phyloP scores from a whole-genome alignment of 2,329 filamentous ascomycete genomes.

The Daldinia sp. region DNA sequence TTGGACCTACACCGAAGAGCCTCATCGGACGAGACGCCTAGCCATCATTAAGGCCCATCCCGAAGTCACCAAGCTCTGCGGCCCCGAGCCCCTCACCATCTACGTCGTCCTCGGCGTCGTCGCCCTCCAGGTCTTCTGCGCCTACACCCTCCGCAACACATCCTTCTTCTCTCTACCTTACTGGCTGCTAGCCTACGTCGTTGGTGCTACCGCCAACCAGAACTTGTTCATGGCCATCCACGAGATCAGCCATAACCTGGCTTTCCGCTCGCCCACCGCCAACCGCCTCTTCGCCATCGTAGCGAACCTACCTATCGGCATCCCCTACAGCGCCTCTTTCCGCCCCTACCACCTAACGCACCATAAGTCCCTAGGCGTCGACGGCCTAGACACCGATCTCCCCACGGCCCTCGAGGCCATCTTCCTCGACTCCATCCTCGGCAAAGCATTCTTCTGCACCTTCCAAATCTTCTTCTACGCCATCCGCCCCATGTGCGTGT shows the following conservation, averaged over 20 bases:
- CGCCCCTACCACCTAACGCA: slow-evolving; percentile 97
- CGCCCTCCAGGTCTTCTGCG: slow-evolving; percentile 78
- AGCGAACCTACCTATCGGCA: slow-evolving; percentile 93
- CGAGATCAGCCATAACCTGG: slow-evolving; percentile 97
- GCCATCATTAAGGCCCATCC: slow-evolving; percentile 99
- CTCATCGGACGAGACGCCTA: slow-evolving; percentile 86
- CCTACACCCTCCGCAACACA: slow-evolving; percentile 78
- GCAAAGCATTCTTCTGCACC: slow-evolving; percentile 98
- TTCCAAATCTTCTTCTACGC: slow-evolving; percentile 99
- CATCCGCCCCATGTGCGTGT: slow-evolving; percentile 92
- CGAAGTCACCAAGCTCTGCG: slow-evolving; percentile 97
- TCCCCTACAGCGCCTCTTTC: slow-evolving; percentile 97
- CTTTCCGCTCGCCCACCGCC: slow-evolving; percentile 79
- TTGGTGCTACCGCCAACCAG: slow-evolving; percentile 96
- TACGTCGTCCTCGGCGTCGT: slow-evolving; percentile 89
- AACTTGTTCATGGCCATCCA: slow-evolving; percentile 99
- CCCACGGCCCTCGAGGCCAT: slow-evolving; percentile 90
- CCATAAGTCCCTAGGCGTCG: slow-evolving; percentile 97
- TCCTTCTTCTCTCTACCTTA: slow-evolving; percentile 85
- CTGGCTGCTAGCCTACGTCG: slow-evolving; percentile 85
- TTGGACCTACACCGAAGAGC: slow-evolving; percentile 99
- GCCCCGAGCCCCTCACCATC: slow-evolving; percentile 94
- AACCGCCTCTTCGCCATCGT: slow-evolving; percentile 91
- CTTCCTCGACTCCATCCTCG: slow-evolving; percentile 91
- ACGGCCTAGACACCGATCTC: slow-evolving; percentile 94